These are phyloP conservation scores for Microsporum ferrugineum DNA, from an alignment of 2,329 filamentous ascomycete genomes.

Conservation along the genomic window DNA sequence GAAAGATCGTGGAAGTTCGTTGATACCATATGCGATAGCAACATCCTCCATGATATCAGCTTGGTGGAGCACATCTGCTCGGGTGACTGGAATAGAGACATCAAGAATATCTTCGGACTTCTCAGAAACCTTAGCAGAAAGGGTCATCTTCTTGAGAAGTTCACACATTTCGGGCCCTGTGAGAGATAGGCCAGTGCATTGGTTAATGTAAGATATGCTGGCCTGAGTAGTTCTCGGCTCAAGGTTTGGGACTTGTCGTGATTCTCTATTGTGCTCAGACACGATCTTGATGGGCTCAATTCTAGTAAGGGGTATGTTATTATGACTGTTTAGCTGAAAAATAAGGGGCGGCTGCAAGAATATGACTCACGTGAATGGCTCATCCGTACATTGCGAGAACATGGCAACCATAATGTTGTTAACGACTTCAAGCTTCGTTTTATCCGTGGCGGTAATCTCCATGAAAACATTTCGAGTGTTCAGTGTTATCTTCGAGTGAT, in stretches of 20 bases:
- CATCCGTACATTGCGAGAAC: constrained; percentile 85
- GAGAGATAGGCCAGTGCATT: constrained; percentile 72
- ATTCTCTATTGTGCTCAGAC: constrained; percentile 79
- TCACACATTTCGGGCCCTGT: constrained; percentile 64
- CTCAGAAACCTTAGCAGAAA: constrained; percentile 63
- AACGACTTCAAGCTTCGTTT: constrained; percentile 92
- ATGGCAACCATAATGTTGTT: constrained; percentile 93
- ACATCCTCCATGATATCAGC: constrained; percentile 99
- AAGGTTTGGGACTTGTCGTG: constrained; percentile 69
- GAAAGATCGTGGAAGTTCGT: constrained; percentile 78
- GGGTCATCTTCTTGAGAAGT: constrained; percentile 79
- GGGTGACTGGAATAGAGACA: constrained; percentile 73
- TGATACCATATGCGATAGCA: constrained; percentile 94
- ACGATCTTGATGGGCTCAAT: constrained; percentile 88
- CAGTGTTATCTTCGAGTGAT: constrained; percentile 91
- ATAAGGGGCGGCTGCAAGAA: not conserved
- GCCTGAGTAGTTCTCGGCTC: constrained; percentile 65
- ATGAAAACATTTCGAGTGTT: constrained; percentile 91
- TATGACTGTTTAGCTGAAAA: not conserved
- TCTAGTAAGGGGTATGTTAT: constrained; percentile 17
- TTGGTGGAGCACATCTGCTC: constrained; percentile 89
- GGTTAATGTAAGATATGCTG: constrained; percentile 87
- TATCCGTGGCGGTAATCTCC: constrained; percentile 90
- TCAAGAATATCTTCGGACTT: constrained; percentile 61
- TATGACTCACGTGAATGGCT: constrained; percentile 58